phyloP scores from a whole-genome alignment of 1,284 basidiomycete species.

The Earliella scabrosa region DNA sequence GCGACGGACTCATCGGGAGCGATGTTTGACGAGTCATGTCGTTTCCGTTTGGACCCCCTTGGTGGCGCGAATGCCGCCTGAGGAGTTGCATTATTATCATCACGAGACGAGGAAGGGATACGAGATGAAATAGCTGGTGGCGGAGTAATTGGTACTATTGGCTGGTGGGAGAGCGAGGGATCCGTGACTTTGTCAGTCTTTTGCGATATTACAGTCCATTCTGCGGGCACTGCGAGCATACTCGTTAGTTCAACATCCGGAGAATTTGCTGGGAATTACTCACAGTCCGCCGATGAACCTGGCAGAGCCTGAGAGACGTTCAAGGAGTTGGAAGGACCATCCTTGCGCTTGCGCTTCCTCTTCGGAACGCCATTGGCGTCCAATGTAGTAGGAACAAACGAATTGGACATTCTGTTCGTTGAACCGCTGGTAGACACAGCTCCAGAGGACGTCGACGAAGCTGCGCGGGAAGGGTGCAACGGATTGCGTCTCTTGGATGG shows the following conservation, averaged over 20 bases:
- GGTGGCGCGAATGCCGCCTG: neutral
- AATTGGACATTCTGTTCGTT: neutral
- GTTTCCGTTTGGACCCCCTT: slow-evolving; percentile 18
- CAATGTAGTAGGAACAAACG: slow-evolving; percentile 6
- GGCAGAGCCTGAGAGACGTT: too few species aligned
- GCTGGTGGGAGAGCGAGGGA: neutral
- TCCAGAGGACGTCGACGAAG: neutral
- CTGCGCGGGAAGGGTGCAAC: neutral
- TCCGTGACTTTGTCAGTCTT: too few species aligned
- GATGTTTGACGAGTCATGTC: slow-evolving; percentile 11
- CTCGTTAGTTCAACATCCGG: too few species aligned
- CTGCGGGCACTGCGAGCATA: too few species aligned
- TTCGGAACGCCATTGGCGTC: slow-evolving; percentile 19
- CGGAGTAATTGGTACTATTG: neutral
- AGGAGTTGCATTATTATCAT: neutral
- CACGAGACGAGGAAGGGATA: neutral
- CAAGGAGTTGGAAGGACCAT: neutral
- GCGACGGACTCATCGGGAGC: too few species aligned
- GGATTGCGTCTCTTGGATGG: too few species aligned
- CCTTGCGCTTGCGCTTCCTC: slow-evolving; percentile 33
- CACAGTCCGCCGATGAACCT: too few species aligned
- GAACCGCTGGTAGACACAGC: neutral
- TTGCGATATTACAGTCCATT: too few species aligned
- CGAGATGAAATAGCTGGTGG: neutral
- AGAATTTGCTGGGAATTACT: neutral